These are phyloP conservation scores for Chaetomium cochliodes DNA, from an alignment of 495 filamentous ascomycete species.

Conservation along the genomic window DNA sequence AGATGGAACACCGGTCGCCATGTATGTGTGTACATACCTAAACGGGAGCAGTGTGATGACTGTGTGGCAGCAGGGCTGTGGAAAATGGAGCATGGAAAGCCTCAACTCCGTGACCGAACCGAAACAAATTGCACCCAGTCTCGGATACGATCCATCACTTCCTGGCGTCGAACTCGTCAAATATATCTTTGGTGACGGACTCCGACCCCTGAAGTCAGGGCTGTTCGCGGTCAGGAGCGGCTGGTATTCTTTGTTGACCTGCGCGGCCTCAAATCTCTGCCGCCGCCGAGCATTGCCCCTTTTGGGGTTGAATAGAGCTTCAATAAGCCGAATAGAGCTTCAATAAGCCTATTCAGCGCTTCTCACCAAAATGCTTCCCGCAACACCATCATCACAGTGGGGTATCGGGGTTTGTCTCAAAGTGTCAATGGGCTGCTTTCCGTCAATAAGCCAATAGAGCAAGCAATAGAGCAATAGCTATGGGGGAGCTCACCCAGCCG, in stretches of 20 bases:
- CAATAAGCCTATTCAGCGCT: constrained; percentile 31
- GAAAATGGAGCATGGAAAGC: neutral
- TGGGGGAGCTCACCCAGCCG: constrained; percentile 4
- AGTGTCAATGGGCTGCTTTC: constrained; percentile 16
- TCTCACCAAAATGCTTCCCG: constrained; percentile 1
- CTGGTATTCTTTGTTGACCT: constrained; percentile 23
- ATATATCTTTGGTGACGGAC: neutral
- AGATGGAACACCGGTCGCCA: neutral
- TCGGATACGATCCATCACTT: constrained; percentile 12
- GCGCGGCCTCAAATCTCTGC: constrained; percentile 11
- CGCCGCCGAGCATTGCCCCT: constrained; percentile 24
- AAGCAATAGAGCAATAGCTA: constrained; percentile 21
- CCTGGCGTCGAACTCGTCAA: neutral
- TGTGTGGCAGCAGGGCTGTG: neutral
- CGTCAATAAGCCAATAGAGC: constrained; percentile 18
- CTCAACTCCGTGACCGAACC: neutral
- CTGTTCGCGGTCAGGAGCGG: constrained; percentile 5
- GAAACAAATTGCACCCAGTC: neutral
- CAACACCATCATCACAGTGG: constrained; percentile 21
- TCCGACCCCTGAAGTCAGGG: neutral
- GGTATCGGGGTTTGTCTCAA: constrained; percentile 15
- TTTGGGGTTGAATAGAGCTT: constrained; percentile 41
- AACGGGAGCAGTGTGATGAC: neutral
- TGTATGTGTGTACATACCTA: neutral
- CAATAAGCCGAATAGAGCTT: constrained; percentile 40